These are phyloP conservation scores for Ganoderma meredithae DNA, from an alignment of 1,284 basidiomycete genomes.

Conservation along the genomic window DNA sequence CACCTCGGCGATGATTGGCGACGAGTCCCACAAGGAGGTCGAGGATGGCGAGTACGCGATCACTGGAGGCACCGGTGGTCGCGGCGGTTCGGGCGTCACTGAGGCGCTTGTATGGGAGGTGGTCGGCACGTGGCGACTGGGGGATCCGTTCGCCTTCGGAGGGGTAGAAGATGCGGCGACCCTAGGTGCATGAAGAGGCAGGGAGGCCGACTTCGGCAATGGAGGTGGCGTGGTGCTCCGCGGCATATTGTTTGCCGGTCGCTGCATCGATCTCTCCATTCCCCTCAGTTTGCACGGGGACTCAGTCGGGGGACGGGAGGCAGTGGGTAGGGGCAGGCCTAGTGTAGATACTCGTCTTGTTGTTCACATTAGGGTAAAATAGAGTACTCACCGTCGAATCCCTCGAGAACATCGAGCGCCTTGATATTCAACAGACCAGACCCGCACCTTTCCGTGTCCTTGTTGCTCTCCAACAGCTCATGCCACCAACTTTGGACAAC, in stretches of 20 bases:
- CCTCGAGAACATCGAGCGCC: constrained; percentile 68
- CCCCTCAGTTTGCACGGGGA: constrained; percentile 62
- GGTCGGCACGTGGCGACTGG: constrained; percentile 27
- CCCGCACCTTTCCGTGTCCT: constrained; percentile 76
- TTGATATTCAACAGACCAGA: constrained; percentile 78
- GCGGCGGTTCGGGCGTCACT: constrained; percentile 31
- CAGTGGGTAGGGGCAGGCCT: constrained; percentile 55
- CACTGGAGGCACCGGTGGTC: constrained; percentile 27
- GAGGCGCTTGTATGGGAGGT: constrained; percentile 35
- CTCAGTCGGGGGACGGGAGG: constrained; percentile 39
- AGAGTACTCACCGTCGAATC: constrained; percentile 60
- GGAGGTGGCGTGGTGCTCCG: constrained; percentile 80
- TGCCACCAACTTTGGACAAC: constrained; percentile 75
- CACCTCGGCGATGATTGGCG: constrained; percentile 78
- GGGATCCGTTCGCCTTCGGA: constrained; percentile 34
- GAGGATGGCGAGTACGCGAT: constrained; percentile 33
- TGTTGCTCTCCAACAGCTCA: constrained; percentile 66
- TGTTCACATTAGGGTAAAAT: background rate
- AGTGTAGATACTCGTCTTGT: constrained; percentile 19
- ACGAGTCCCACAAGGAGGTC: constrained; percentile 61
- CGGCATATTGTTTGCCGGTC: constrained; percentile 42
- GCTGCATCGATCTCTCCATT: constrained; percentile 61
- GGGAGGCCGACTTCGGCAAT: constrained; percentile 79
- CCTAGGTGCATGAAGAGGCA: constrained; percentile 73
- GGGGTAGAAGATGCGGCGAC: constrained; percentile 42